Conservation (phyloP, 2,329 filamentous ascomycete genomes). For the Apiospora malaysiana region DNA sequence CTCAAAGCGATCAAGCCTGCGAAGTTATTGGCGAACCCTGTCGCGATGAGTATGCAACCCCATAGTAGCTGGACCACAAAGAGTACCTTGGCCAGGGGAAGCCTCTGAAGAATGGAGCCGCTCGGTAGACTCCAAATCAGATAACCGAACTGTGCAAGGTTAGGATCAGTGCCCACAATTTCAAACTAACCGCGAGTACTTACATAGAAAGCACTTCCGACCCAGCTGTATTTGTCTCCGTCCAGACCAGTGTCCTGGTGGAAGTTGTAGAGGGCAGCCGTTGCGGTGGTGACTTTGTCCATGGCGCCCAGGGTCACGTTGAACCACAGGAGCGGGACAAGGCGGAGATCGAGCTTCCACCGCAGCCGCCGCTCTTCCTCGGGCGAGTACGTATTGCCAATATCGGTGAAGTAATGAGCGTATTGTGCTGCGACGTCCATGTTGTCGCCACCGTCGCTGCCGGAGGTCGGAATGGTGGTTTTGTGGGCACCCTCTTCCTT, state of each 20-base stretch:
- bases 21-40: constrained; percentile 37
- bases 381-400: constrained; percentile 37
- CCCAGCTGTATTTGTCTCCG: constrained; percentile 30
- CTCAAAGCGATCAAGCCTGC: constrained; percentile 35
- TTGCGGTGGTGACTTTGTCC: constrained; percentile 41
- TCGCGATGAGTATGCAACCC: constrained; percentile 37
- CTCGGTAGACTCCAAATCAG: constrained; percentile 41
- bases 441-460: not conserved
- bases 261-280: constrained; percentile 36
- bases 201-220: constrained; percentile 36
- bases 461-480: not conserved
- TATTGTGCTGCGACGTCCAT: constrained; percentile 39
- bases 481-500: not conserved
- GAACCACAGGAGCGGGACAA: constrained; percentile 47
- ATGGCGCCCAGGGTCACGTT: constrained; percentile 36
- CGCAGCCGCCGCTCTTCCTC: constrained; percentile 36
- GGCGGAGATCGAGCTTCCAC: constrained; percentile 48
- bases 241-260: constrained; percentile 23
- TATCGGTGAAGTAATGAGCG: constrained; percentile 32
- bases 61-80: constrained; percentile 34
- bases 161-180: not conserved
- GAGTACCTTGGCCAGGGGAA: constrained; percentile 44
- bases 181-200: no score
- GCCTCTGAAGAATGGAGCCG: constrained; percentile 40
- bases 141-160: constrained; percentile 39